Conservation (phyloP, 2,329 filamentous ascomycete genomes). For the Sporothrix euskadiensis region DNA sequence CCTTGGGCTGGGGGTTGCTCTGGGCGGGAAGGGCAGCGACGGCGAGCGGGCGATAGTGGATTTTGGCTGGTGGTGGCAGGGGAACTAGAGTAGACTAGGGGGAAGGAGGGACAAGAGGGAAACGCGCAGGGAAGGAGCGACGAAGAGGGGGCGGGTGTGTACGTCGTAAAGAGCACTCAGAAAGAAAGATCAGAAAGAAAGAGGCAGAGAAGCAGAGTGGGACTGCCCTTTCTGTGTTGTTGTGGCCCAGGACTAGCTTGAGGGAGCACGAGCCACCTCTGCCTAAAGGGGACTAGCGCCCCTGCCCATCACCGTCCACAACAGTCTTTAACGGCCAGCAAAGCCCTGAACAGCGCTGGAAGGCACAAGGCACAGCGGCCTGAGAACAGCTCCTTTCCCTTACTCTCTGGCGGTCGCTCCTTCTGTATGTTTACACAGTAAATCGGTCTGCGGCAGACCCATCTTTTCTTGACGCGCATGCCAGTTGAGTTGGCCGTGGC, state of each 20-base stretch:
- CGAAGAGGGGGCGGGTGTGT: neutral
- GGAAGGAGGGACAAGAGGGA: neutral
- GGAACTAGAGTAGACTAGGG: constrained; percentile 1
- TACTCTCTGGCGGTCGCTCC: neutral
- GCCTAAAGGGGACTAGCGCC: constrained; percentile 11
- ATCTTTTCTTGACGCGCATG: constrained; percentile 24
- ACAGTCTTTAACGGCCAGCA: neutral
- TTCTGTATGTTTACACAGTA: neutral
- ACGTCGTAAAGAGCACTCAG: too few species aligned
- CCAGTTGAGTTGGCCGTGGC: constrained; percentile 11
- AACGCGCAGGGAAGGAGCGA: constrained; percentile 17
- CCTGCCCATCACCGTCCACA: neutral
- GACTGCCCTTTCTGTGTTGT: neutral
- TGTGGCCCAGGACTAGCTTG: neutral
- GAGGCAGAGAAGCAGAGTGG: too few species aligned
- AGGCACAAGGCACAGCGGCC: neutral
- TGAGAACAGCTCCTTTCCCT: neutral
- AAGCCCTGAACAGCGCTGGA: neutral
- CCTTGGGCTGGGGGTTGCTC: constrained; percentile 18
- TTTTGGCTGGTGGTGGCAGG: constrained; percentile 22
- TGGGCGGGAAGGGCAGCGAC: constrained; percentile 18
- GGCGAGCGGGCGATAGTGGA: constrained; percentile 16
- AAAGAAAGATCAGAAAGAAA: too few species aligned
- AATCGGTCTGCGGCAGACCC: neutral
- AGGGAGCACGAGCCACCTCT: constrained; percentile 14